Percentiles rank a stretch among this genome's conserved stretches.
phyloP scores from a whole-genome alignment of 805 yeast species.

The Nakazawaea siamensis region DNA sequence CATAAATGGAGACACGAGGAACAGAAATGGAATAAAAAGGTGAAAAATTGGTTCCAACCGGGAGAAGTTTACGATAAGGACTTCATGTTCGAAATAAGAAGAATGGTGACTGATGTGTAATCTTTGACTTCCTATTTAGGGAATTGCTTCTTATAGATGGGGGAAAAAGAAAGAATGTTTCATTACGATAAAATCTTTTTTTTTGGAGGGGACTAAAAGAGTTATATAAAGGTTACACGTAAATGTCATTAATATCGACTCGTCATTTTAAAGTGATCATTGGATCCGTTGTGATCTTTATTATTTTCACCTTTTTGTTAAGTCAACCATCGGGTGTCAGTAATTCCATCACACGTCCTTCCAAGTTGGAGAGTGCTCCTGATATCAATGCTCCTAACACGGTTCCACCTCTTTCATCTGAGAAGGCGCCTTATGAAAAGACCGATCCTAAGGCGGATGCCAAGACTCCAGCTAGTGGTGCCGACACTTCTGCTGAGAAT shows the following conservation, averaged over 20 bases:
- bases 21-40: constrained; percentile 25
- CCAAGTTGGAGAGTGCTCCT: constrained; percentile 5
- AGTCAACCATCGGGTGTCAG: constrained; percentile 32
- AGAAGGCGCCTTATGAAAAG: constrained; percentile 13
- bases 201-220: too few species aligned
- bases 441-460: constrained; percentile 8
- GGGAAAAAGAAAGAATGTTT: too few species aligned
- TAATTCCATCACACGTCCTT: constrained; percentile 21
- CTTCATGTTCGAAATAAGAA: constrained; percentile 7
- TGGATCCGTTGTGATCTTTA: constrained; percentile 41
- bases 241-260: constrained; percentile 20
- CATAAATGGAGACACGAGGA: constrained; percentile 24
- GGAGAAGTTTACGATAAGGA: constrained; percentile 4
- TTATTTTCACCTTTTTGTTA: constrained; percentile 41
- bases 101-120: constrained; percentile 8
- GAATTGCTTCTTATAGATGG: too few species aligned
- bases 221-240: not conserved
- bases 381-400: constrained; percentile 4
- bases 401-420: constrained; percentile 11
- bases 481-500: constrained; percentile 6
- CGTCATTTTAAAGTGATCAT: constrained; percentile 46
- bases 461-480: constrained; percentile 1
- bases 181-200: too few species aligned
- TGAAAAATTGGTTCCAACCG: constrained; percentile 25
- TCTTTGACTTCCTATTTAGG: too few species aligned